Evolutionary conservation across 768 basidiomycete genomes (phyloP), one percentile per base, ranked within the genome.

Genomic region (Russula griseocarnosa): DNA sequence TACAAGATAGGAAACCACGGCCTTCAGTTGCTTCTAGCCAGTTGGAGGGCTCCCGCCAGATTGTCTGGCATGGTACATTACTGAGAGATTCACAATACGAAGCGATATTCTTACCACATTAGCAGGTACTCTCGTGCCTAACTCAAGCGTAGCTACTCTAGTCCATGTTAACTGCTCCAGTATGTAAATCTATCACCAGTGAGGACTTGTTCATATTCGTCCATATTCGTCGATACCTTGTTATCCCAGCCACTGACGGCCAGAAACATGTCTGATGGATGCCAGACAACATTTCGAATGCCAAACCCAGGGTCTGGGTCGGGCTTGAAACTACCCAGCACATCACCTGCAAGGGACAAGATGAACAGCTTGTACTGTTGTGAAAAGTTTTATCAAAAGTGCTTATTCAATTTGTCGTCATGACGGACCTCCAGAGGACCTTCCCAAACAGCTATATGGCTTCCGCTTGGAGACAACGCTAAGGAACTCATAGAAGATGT

Each of bases 231-330:
- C 67, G 76, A 47, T 60, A 89, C 92, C 76, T 88, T 92, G 69
- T 94, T 92, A 74, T 95, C 93, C 85, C 88, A 94, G 13, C 94
- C 94, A 14, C 85, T 86, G 0, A 94, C 79, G 2, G 87, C 89
- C 10, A 97, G 76, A 72, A 90, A 94, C 70, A 83, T 78, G 5
- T 94, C 92, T 60, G 79, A 87, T 4, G 94, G 94, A 74, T 94
- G 91, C 94, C 94, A 98, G 22, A 82, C 76, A 0, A 87, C 86
- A 63, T 76, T 79, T 11, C 92, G 83, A 49, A 97, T 85, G 7
- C 94, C 94, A 61, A 94, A 83, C 18, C 88, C 91, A 30, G 91
- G 89, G 73, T 96, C 92, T 30, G 83, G 81, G 38, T 79, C 80
- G 3, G 91, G 91, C 22, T 78, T 78, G 71, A 92, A 94, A 13